A percentile compares a stretch with the other conserved stretches of the same genome.
These are phyloP conservation scores for Kodamaea neixiangensis DNA, from an alignment of 805 yeast species.

Conservation along the genomic window DNA sequence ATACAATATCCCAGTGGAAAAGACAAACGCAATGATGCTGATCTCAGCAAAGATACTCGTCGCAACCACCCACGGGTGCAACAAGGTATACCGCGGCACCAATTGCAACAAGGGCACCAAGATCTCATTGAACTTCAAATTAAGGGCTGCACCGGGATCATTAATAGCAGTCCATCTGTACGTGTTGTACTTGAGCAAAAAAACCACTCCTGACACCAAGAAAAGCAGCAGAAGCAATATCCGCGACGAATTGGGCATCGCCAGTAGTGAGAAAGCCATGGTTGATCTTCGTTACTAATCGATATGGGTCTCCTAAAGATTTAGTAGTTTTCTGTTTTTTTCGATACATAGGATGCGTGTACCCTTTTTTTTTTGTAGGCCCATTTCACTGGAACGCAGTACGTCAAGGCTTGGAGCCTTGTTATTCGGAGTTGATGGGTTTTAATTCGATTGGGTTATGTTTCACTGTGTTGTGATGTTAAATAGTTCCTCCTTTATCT, in stretches of 20 bases:
- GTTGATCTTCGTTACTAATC: too few species aligned
- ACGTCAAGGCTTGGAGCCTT: too few species aligned
- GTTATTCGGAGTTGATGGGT: too few species aligned
- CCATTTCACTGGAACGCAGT: neutral
- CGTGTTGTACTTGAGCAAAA: constrained; percentile 40
- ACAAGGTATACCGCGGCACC: constrained; percentile 57
- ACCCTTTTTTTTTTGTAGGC: neutral
- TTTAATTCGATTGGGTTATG: neutral
- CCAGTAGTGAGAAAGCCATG: constrained; percentile 4
- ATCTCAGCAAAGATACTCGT: constrained; percentile 68
- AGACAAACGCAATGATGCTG: constrained; percentile 44
- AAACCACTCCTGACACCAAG: constrained; percentile 41
- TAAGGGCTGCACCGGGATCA: constrained; percentile 8
- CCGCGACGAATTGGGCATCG: constrained; percentile 49
- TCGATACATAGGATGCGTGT: constrained; percentile 3
- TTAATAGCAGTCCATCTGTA: constrained; percentile 22
- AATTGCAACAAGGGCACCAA: constrained; percentile 61
- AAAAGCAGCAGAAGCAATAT: constrained; percentile 43
- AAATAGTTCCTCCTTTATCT: too few species aligned
- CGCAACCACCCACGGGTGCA: constrained; percentile 64
- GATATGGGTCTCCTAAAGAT: neutral
- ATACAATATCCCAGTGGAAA: constrained; percentile 39
- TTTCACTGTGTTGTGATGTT: too few species aligned
- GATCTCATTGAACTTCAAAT: constrained; percentile 37
- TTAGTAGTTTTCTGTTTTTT: neutral